A percentile compares a stretch with the other conserved stretches of the same genome.
phyloP scores from a whole-genome alignment of 257 asterid species.

The Fraxinus excelsior region DNA sequence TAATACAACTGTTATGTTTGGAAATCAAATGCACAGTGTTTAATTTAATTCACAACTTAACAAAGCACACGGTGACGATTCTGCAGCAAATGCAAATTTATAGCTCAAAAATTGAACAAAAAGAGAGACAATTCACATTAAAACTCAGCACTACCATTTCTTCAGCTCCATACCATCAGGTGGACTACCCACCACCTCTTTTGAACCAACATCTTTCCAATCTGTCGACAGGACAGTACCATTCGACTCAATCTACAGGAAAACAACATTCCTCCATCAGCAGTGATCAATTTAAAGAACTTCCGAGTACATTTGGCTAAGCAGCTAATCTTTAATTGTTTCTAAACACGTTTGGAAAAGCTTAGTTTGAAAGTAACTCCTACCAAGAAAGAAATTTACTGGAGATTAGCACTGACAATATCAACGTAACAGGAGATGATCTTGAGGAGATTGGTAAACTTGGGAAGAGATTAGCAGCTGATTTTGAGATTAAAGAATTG shows the following conservation, averaged over 20 bases:
- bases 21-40: background rate
- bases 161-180: slow-evolving; percentile 61
- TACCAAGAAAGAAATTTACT: background rate
- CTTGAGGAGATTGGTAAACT: too few relatives aligned
- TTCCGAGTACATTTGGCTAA: background rate
- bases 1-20: background rate
- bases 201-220: slow-evolving; percentile 63
- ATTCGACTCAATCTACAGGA: slow-evolving; percentile 45
- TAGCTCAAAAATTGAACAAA: background rate
- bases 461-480: too few relatives aligned
- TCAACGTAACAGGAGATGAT: too few relatives aligned
- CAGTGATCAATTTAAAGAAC: background rate
- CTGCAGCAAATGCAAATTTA: background rate
- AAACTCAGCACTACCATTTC: slow-evolving; percentile 41
- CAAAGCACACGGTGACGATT: background rate
- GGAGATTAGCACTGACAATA: too few relatives aligned
- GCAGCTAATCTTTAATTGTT: background rate
- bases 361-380: background rate
- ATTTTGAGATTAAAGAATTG: too few relatives aligned
- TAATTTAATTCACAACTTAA: background rate
- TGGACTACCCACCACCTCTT: slow-evolving; percentile 62
- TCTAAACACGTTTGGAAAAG: background rate
- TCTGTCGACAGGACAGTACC: slow-evolving; percentile 61
- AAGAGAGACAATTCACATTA: background rate
- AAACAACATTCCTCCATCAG: background rate